phyloP scores from a whole-genome alignment of 2,329 filamentous ascomycete species.

The Kalmusia sp. region DNA sequence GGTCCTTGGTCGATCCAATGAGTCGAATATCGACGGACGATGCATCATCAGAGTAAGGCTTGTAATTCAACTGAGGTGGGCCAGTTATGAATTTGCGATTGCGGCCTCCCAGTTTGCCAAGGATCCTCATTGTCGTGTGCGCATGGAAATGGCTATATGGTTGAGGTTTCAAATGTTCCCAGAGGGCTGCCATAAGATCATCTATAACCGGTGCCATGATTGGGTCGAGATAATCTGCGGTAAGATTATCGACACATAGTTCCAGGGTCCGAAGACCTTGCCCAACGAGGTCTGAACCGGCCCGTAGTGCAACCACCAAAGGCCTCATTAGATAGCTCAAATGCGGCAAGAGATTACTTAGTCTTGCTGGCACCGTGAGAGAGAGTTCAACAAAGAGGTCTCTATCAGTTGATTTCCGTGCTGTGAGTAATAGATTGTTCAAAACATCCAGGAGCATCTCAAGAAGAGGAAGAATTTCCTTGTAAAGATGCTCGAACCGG shows the following conservation, averaged over 20 bases:
- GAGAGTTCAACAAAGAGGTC: constrained; percentile 98
- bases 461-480: constrained; percentile 92
- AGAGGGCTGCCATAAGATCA: constrained; percentile 96
- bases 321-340: constrained; percentile 97
- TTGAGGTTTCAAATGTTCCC: constrained; percentile 91
- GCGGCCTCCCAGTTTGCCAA: constrained; percentile 93
- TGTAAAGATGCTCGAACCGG: constrained; percentile 97
- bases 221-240: constrained; percentile 95
- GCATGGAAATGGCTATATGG: constrained; percentile 98
- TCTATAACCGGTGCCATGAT: constrained; percentile 99
- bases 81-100: constrained; percentile 96
- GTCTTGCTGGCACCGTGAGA: constrained; percentile 89
- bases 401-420: constrained; percentile 85
- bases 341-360: constrained; percentile 94
- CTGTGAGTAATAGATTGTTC: constrained; percentile 90
- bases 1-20: constrained; percentile 86
- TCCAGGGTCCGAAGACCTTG: constrained; percentile 93
- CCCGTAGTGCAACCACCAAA: constrained; percentile 90
- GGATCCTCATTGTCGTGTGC: constrained; percentile 95
- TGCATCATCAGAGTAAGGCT: constrained; percentile 84
- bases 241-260: constrained; percentile 96
- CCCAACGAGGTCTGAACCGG: constrained; percentile 90
- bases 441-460: constrained; percentile 98
- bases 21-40: constrained; percentile 88
- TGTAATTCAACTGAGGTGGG: constrained; percentile 81